A percentile compares a stretch with the other conserved stretches of the same genome.
Conservation (phyloP, 208 protist species). For the Trypanosoma scelopori region DNA sequence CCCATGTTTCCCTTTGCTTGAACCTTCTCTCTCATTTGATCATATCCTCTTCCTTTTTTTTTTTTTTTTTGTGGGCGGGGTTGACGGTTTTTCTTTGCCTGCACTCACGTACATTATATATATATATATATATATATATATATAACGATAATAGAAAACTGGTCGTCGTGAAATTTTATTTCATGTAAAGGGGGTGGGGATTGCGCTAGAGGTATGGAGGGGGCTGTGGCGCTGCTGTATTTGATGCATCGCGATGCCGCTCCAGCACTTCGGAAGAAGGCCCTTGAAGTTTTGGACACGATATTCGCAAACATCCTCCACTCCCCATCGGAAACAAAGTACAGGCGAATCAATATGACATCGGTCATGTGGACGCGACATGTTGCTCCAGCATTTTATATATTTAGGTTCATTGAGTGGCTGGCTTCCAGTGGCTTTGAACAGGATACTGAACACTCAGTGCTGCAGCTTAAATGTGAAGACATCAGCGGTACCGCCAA, state of each 20-base stretch:
- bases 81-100: too few relatives aligned
- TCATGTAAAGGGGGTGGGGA: too few relatives aligned
- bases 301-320: conserved; percentile 29
- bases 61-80: not conserved
- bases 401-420: conserved; percentile 28
- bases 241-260: conserved; percentile 23
- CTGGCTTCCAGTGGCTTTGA: conserved; percentile 22
- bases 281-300: conserved; percentile 19
- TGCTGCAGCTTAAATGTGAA: conserved; percentile 12
- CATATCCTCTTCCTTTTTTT: not conserved
- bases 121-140: not conserved
- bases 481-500: not conserved
- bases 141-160: too few relatives aligned
- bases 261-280: conserved; percentile 18
- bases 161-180: too few relatives aligned
- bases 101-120: too few relatives aligned
- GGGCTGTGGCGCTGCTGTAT: not conserved
- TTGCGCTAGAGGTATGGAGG: conserved; percentile 3
- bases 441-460: conserved; percentile 16
- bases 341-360: conserved; percentile 25
- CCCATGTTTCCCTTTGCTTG: not conserved
- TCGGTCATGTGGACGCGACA: conserved; percentile 18
- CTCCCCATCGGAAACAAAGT: conserved; percentile 17
- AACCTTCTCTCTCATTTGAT: not conserved
- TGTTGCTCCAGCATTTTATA: conserved; percentile 21